These are phyloP conservation scores for Amaranthus hypochondriacus DNA, from an alignment of 148 eudicot species.

Conservation along the genomic window DNA sequence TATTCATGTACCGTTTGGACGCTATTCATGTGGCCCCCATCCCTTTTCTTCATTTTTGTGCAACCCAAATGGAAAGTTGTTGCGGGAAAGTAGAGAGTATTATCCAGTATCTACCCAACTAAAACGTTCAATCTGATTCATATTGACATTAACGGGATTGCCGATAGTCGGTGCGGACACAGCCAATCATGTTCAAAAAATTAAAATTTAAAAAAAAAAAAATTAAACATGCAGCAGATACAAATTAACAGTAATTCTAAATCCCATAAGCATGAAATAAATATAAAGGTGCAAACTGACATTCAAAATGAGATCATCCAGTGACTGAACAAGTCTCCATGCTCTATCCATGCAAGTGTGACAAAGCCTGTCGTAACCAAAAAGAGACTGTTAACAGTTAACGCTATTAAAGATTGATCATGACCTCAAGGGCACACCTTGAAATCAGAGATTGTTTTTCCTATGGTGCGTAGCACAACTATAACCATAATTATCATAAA, in stretches of 20 bases:
- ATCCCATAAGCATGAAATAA: neutral
- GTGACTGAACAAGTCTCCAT: slow-evolving; percentile 55
- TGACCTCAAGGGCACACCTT: too few species aligned
- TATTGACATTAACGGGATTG: neutral
- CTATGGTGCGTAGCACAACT: too few species aligned
- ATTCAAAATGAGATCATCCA: slow-evolving; percentile 51
- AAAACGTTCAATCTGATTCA: neutral
- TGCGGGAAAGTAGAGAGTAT: too few species aligned
- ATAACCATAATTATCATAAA: too few species aligned
- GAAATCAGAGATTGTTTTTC: too few species aligned
- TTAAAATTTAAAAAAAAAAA: neutral
- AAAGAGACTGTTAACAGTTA: neutral
- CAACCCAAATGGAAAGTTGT: too few species aligned
- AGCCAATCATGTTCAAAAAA: neutral
- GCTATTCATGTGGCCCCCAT: too few species aligned
- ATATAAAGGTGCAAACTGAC: slow-evolving; percentile 38
- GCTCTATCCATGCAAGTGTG: slow-evolving; percentile 57
- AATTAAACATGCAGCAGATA: neutral
- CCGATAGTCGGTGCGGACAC: neutral
- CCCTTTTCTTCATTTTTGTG: too few species aligned
- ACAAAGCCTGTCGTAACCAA: slow-evolving; percentile 47
- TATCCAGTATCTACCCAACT: neutral
- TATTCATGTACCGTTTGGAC: too few species aligned
- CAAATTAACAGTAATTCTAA: neutral
- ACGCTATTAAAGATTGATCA: neutral